Evolutionary conservation across 768 basidiomycete species (phyloP).

Genomic region (Termitomyces bulborhizus): DNA sequence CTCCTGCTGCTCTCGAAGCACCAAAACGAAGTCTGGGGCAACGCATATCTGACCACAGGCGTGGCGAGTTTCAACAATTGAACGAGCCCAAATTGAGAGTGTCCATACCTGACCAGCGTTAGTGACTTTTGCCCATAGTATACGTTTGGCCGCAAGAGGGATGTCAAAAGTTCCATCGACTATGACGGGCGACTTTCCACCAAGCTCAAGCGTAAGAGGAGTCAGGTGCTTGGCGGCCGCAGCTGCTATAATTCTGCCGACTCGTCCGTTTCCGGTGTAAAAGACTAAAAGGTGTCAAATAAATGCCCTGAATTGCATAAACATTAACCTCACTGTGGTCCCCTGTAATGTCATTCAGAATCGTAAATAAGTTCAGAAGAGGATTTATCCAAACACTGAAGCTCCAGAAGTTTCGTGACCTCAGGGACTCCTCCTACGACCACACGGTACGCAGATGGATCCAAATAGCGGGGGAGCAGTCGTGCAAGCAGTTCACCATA

Average conservation of each 20-base stretch:
- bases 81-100: neutral
- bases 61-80: neutral
- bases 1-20: conserved; percentile 34
- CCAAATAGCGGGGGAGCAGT: conserved; percentile 46
- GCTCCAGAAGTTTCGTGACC: conserved; percentile 43
- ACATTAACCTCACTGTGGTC: conserved; percentile 19
- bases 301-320: neutral
- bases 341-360: conserved; percentile 11
- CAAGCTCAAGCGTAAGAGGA: conserved; percentile 50
- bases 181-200: conserved; percentile 45
- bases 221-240: conserved; percentile 52
- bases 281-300: conserved; percentile 21
- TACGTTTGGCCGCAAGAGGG: conserved; percentile 49
- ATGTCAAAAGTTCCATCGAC: conserved; percentile 28
- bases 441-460: conserved; percentile 43
- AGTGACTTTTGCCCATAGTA: conserved; percentile 59
- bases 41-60: conserved; percentile 53
- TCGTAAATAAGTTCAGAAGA: neutral
- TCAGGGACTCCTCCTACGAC: conserved; percentile 57
- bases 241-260: conserved; percentile 41
- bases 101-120: conserved; percentile 57
- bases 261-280: conserved; percentile 40
- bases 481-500: conserved; percentile 44
- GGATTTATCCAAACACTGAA: conserved; percentile 29
- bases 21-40: conserved; percentile 43